A percentile compares a stretch with the other conserved stretches of the same genome.
phyloP scores from a whole-genome alignment of 352 stramenopile species.

The Globisporangium viniferum region DNA sequence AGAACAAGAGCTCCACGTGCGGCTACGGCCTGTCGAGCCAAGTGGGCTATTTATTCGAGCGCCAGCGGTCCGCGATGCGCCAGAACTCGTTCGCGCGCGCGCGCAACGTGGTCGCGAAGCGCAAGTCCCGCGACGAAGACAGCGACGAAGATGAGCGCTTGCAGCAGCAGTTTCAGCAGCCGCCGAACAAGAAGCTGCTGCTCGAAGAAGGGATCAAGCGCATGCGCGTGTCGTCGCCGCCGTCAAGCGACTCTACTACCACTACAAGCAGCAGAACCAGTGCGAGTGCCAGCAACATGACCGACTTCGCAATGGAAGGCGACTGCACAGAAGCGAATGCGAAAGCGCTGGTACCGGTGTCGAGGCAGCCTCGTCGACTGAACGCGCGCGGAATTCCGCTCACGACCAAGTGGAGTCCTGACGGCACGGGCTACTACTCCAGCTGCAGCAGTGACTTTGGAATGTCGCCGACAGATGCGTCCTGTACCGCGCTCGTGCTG shows the following conservation, averaged over 20 bases:
- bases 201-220: constrained; percentile 69
- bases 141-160: constrained; percentile 15
- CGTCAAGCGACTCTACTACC: constrained; percentile 12
- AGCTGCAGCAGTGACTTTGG: constrained; percentile 11
- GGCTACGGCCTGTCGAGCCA: constrained; percentile 39
- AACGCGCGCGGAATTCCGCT: not conserved
- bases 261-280: constrained; percentile 15
- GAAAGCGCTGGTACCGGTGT: constrained; percentile 3
- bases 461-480: constrained; percentile 22
- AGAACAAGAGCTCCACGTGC: constrained; percentile 23
- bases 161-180: constrained; percentile 6
- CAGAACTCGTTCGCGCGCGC: constrained; percentile 49
- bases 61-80: constrained; percentile 29
- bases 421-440: not conserved
- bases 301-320: constrained; percentile 26
- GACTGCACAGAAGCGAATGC: not conserved
- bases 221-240: constrained; percentile 60
- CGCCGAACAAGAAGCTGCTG: constrained; percentile 27
- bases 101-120: constrained; percentile 35
- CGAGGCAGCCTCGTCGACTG: not conserved
- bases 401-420: constrained; percentile 8
- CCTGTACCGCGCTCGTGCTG: constrained; percentile 51
- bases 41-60: constrained; percentile 41
- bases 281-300: constrained; percentile 20
- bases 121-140: constrained; percentile 25